A percentile compares a stretch with the other conserved stretches of the same genome.
phyloP scores from a whole-genome alignment of 2,329 filamentous ascomycete species.

The Colletotrichum karsti region DNA sequence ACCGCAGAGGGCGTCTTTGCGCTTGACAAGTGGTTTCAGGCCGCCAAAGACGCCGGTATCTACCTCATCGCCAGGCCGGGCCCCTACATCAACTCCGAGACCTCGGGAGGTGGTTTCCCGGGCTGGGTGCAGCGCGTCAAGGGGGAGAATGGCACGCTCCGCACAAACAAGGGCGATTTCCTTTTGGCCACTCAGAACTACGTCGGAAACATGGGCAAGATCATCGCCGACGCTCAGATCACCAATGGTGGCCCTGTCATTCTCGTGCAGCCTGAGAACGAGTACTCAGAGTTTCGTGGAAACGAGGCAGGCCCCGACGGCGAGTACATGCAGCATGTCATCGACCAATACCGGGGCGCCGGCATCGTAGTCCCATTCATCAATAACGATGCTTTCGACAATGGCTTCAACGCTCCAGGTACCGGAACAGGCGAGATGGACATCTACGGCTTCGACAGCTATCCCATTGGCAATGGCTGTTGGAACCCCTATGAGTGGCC shows the following conservation, averaged over 20 bases:
- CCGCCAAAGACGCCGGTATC: slow-evolving; percentile 75
- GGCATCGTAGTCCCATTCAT: slow-evolving; percentile 76
- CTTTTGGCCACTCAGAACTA: slow-evolving; percentile 69
- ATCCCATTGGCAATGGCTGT: no score
- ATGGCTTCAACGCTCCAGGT: slow-evolving; percentile 25
- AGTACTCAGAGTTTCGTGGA: slow-evolving; percentile 51
- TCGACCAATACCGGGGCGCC: slow-evolving; percentile 67
- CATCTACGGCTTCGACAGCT: slow-evolving; percentile 55
- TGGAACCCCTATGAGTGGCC: no score
- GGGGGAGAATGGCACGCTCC: slow-evolving; percentile 62
- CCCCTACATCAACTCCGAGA: slow-evolving; percentile 77
- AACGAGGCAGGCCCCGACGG: slow-evolving; percentile 57
- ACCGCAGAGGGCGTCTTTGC: slow-evolving; percentile 77
- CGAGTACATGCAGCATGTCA: slow-evolving; percentile 72
- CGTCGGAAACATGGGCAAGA: slow-evolving; percentile 58
- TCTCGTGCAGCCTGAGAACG: slow-evolving; percentile 77
- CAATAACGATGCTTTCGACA: slow-evolving; percentile 69
- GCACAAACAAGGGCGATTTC: slow-evolving; percentile 64
- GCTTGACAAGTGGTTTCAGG: slow-evolving; percentile 78
- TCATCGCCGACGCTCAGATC: slow-evolving; percentile 74
- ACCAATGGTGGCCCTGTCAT: slow-evolving; percentile 79
- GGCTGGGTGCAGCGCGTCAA: slow-evolving; percentile 74
- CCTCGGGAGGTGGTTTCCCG: slow-evolving; percentile 74
- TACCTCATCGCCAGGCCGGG: slow-evolving; percentile 71
- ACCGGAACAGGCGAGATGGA: slow-evolving; percentile 39